These are phyloP conservation scores for Wickerhamomyces alni DNA, from an alignment of 805 yeast species.

Conservation along the genomic window DNA sequence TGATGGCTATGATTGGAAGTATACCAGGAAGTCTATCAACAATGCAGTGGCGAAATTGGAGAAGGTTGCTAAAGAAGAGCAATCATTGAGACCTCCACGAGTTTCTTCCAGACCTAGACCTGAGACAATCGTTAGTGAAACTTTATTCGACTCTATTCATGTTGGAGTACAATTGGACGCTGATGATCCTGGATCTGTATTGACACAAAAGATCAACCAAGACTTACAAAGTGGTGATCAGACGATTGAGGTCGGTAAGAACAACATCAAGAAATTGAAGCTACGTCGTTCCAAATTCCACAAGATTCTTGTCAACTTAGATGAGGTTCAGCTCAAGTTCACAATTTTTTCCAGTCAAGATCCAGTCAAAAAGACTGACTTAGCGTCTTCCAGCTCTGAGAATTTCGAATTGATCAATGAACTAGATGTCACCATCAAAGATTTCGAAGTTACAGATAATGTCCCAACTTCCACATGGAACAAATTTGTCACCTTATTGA, in stretches of 20 bases:
- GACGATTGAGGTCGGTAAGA: constrained; percentile 20
- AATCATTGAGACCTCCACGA: constrained; percentile 2
- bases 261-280: constrained; percentile 38
- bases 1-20: constrained; percentile 93
- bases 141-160: constrained; percentile 75
- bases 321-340: constrained; percentile 45
- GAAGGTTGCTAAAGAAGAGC: constrained; percentile 30
- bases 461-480: constrained; percentile 90
- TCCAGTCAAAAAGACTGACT: constrained; percentile 27
- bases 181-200: constrained; percentile 34
- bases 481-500: constrained; percentile 66
- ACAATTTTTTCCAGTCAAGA: constrained; percentile 41
- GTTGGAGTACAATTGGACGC: constrained; percentile 46
- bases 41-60: constrained; percentile 64
- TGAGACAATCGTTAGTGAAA: constrained; percentile 40
- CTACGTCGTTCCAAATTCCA: constrained; percentile 60
- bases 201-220: constrained; percentile 51
- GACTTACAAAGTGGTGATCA: constrained; percentile 29
- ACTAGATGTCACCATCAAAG: constrained; percentile 42
- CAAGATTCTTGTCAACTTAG: constrained; percentile 51
- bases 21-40: constrained; percentile 61
- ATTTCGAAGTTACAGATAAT: constrained; percentile 64
- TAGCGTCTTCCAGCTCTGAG: constrained; percentile 14
- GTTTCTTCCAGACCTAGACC: constrained; percentile 1
- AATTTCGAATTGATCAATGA: constrained; percentile 42